Base-by-base conservation (phyloP, 2,329 filamentous ascomycete genomes). In the Phyllosticta capitalensis region DNA sequence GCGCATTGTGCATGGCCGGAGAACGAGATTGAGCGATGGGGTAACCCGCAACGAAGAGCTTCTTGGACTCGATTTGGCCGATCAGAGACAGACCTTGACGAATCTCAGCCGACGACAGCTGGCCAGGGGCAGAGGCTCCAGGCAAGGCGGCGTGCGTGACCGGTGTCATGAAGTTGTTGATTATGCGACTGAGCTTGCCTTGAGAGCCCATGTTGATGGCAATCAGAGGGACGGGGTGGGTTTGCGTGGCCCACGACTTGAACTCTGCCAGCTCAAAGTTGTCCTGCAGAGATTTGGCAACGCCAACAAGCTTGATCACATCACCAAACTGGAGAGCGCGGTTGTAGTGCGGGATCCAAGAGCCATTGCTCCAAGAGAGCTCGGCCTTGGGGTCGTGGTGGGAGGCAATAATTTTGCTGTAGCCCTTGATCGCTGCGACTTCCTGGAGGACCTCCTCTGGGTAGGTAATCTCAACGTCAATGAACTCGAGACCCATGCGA, bases 151-250 rank as follows among this genome's bases (percentile, higher is more conserved):
- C 89, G 71, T 97, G 94, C 2, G 90, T 91, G 14, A 99, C 94
- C 0, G 94, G 94, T 0, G 94, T 97, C 78, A 99, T 84, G 78
- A 97, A 97, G 28, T 83, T 80, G 73, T 99, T 99, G 61, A 95
- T 78, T 52, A 99, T 87, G 33, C 94, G 86, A 68, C 90, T 96
- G 50, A 96, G 81, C 75, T 96, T 94, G 54, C 94, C 94, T 24
- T 83, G 78, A 54, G 84, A 79, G 28, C 92, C 92, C 92, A 99
- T 97, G 74, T 99, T 99, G 70, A 99, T 88, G 1, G 89, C 90
- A 66, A 99, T 96, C 59, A 99, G 76, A 0, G 92, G 92, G n/a
- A 85, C 84, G 57, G 87, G 80, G 68, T 95, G 88, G 1, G 88
- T 82, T 22, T 81, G 78, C 45, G 83, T 78, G 74, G 92, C 91